Evolutionary conservation across 768 basidiomycete species (phyloP).

Genomic region (Phaeotremella skinneri): DNA sequence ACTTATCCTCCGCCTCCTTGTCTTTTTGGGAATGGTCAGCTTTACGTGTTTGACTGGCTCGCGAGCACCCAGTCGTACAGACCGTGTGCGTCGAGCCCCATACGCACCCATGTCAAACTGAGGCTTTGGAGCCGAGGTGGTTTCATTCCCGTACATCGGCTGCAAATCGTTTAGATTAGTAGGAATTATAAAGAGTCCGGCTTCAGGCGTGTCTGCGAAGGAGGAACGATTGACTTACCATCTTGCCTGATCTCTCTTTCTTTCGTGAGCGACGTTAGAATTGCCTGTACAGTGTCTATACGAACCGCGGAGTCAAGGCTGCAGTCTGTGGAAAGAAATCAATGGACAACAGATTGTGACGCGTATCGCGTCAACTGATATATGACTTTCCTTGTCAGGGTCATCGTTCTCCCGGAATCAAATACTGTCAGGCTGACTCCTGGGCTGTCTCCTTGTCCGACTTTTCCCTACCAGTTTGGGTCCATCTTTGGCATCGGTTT

Average conservation of each 20-base stretch:
- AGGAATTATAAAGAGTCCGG: no score
- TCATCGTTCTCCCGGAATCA: no score
- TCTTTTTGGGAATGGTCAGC: constrained; percentile 53
- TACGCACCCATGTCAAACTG: constrained; percentile 44
- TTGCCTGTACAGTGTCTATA: background rate
- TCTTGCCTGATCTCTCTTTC: background rate
- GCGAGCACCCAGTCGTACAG: background rate
- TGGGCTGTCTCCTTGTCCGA: no score
- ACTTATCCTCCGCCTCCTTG: constrained; percentile 71
- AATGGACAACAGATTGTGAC: background rate
- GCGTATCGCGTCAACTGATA: no score
- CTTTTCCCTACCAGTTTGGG: background rate
- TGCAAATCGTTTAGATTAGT: constrained; percentile 2
- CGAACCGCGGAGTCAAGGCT: background rate
- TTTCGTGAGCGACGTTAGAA: background rate
- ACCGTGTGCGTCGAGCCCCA: no score
- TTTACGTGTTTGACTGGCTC: background rate
- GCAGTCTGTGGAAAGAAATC: background rate
- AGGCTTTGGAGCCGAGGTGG: constrained; percentile 35
- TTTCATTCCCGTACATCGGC: constrained; percentile 42
- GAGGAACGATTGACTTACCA: background rate
- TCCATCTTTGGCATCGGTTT: no score
- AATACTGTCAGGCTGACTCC: no score
- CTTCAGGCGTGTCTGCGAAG: no score
- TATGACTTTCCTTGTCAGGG: no score